Conservation (phyloP, 2,329 filamentous ascomycete species). For the Ophiostoma sp. region DNA sequence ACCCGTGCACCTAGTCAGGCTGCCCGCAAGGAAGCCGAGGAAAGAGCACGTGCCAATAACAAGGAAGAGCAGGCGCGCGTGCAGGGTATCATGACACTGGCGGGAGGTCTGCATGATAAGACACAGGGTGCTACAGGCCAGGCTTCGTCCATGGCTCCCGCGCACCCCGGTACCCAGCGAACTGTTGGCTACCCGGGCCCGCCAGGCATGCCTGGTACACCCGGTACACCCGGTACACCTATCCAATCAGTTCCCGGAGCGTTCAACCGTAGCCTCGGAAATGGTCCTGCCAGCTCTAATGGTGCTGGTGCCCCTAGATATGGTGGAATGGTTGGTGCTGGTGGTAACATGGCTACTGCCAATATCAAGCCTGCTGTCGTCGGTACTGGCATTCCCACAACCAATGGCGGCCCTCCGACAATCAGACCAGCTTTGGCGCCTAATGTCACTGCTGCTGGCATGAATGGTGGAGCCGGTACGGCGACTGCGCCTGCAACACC, state of each 20-base stretch:
- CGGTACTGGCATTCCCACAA: neutral
- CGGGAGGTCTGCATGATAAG: conserved; percentile 46
- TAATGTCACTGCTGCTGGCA: neutral
- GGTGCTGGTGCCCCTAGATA: neutral
- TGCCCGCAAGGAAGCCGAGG: conserved; percentile 62
- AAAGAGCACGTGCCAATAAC: conserved; percentile 53
- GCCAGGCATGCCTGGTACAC: neutral
- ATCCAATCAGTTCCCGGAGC: neutral
- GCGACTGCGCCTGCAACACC: neutral
- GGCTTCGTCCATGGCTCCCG: neutral
- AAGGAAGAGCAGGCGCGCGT: conserved; percentile 56
- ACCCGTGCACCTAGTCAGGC: conserved; percentile 72
- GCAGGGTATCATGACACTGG: conserved; percentile 55
- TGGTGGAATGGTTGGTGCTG: conserved; percentile 4
- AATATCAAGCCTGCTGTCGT: neutral
- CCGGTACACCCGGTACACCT: neutral
- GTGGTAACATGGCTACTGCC: neutral
- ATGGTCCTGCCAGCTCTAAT: neutral
- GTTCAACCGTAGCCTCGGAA: neutral
- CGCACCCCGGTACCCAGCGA: neutral
- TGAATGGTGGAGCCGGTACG: neutral
- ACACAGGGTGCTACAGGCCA: neutral
- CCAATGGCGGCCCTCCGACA: neutral
- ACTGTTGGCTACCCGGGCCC: neutral
- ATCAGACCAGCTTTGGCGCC: neutral